phyloP scores from a whole-genome alignment of 1,284 basidiomycete species.

The Moesziomyces antarcticus region DNA sequence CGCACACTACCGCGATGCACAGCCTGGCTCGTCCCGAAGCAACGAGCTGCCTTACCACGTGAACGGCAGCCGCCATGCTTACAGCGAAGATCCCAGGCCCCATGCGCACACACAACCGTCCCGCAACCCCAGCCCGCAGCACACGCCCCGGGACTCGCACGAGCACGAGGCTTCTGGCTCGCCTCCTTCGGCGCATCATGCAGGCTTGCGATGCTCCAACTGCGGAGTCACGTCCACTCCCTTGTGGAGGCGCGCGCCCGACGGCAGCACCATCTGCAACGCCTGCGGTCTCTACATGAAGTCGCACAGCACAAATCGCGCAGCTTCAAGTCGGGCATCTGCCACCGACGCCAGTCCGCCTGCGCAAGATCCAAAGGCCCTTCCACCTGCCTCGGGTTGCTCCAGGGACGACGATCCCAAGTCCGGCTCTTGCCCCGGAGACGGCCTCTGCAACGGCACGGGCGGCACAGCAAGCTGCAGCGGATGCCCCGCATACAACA shows the following conservation, averaged over 20 bases:
- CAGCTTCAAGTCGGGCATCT: slow-evolving; percentile 24
- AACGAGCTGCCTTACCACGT: slow-evolving; percentile 23
- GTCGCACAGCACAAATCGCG: slow-evolving; percentile 46
- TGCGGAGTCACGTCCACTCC: slow-evolving; percentile 89
- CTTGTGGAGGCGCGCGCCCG: slow-evolving; percentile 86
- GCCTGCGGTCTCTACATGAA: slow-evolving; percentile 72
- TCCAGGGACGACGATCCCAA: slow-evolving; percentile 40
- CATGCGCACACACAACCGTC: slow-evolving; percentile 8
- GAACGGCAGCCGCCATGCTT: slow-evolving; percentile 15
- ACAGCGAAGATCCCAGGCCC: slow-evolving; percentile 9
- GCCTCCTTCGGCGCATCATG: slow-evolving; percentile 30
- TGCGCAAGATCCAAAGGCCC: slow-evolving; percentile 13
- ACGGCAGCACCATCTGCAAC: slow-evolving; percentile 88
- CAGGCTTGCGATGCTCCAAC: slow-evolving; percentile 75
- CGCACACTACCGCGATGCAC: slow-evolving; percentile 12
- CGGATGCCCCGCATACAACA: slow-evolving; percentile 65
- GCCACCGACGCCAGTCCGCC: slow-evolving; percentile 34
- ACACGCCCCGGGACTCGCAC: slow-evolving; percentile 10
- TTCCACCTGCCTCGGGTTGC: slow-evolving; percentile 11
- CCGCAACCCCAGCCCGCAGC: slow-evolving; percentile 30
- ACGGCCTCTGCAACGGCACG: slow-evolving; percentile 64
- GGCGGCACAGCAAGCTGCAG: slow-evolving; percentile 61
- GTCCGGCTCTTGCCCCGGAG: slow-evolving; percentile 61
- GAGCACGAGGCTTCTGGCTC: slow-evolving; percentile 32
- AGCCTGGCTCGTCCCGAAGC: slow-evolving; percentile 9